These are phyloP conservation scores for Athelia sp. DNA, from an alignment of 1,284 basidiomycete species.

Conservation along the genomic window DNA sequence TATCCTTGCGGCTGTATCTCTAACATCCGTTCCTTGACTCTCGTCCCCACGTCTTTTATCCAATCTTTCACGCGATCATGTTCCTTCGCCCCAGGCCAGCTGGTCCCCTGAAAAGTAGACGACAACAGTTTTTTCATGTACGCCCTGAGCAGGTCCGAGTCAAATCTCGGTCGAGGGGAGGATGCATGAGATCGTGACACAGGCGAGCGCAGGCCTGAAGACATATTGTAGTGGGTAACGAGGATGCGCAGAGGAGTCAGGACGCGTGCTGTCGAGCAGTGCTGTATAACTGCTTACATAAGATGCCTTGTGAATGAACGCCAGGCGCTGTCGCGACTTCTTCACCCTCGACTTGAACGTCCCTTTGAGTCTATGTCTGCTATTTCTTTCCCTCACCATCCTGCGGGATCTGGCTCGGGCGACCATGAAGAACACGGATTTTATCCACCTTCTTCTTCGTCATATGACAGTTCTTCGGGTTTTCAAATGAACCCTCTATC, in stretches of 20 bases:
- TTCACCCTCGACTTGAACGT: slow-evolving; percentile 2
- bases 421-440: slow-evolving; percentile 25
- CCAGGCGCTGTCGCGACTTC: too few relatives aligned
- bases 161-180: slow-evolving; percentile 61
- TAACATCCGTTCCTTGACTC: slow-evolving; percentile 77
- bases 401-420: slow-evolving; percentile 17
- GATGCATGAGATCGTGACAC: slow-evolving; percentile 49
- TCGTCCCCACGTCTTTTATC: slow-evolving; percentile 78
- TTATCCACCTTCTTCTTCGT: slow-evolving; percentile 29
- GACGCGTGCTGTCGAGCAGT: too few relatives aligned
- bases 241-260: background rate
- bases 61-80: slow-evolving; percentile 63
- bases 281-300: too few relatives aligned
- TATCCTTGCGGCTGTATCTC: slow-evolving; percentile 75
- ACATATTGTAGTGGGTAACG: slow-evolving; percentile 16
- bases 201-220: slow-evolving; percentile 43
- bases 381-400: slow-evolving; percentile 36
- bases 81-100: slow-evolving; percentile 67
- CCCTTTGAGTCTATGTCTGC: slow-evolving; percentile 36
- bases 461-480: slow-evolving; percentile 34
- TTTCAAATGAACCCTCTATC: slow-evolving; percentile 80
- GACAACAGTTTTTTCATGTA: slow-evolving; percentile 78
- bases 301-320: too few relatives aligned
- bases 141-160: slow-evolving; percentile 61
- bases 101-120: slow-evolving; percentile 53